Base-by-base conservation (phyloP, 768 basidiomycete genomes). In the Suillus cothurnatus region DNA sequence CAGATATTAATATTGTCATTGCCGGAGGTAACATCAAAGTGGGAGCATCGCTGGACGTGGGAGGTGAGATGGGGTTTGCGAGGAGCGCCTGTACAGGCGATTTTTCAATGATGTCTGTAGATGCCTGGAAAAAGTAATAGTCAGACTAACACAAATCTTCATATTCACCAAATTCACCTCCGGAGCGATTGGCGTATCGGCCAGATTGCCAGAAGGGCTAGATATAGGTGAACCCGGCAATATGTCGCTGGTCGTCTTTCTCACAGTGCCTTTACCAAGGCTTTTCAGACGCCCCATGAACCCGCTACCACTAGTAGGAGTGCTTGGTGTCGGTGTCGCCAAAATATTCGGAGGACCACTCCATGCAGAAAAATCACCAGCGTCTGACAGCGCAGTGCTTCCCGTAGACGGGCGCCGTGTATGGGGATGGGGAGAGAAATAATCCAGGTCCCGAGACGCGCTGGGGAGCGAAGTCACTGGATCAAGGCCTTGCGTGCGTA, bases 241-340 rank as follows among this genome's bases (percentile, higher is more conserved):
- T n/a, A 41, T 21, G 34, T 76, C 76, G 2, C 62, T 73, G 4
- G 50, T 23, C 11, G 63, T 38, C 52, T 60, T 78, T 69, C 79
- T 76, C 68, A 79, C 81, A 57, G 82, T 76, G 61, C 79, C 84
- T 76, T 89, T 91, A 11, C 90, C 90, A 67, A 95, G 86, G 61
- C 80, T 88, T 74, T 89, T 92, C 65, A 95, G 76, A 67, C 91
- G 85, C 0, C 93, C 92, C 85, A 96, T 95, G 62, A 95, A 76
- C 2, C 91, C 85, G 23, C 57, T 26, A 31, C 81, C 80, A 34
- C 80, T 71, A 19, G 72, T 69, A 28, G 89, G 86, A 4, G 85
- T 86, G 62, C 70, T 80, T 0, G 86, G 84, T 2, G 82, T 84
- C 34, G 77, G 77, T 6, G 77, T 77, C 8, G 71, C 59, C 39